Conservation (phyloP, 1,284 basidiomycete species). For the Ceratobasidium sp. region DNA sequence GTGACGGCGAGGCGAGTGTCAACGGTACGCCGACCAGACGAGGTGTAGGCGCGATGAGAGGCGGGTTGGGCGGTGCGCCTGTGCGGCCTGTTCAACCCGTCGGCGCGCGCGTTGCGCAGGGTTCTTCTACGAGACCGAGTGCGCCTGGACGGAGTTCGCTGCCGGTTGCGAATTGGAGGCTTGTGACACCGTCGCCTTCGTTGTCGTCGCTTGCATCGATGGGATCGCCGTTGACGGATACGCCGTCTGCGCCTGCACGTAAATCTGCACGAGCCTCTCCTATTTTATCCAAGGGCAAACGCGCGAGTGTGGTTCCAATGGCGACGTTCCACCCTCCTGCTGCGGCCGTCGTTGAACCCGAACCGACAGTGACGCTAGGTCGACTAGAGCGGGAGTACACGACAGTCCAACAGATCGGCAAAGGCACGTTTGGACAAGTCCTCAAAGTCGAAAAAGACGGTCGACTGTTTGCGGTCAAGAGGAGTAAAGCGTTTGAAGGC, state of each 20-base stretch:
- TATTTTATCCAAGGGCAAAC: slow-evolving; percentile 27
- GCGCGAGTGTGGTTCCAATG: slow-evolving; percentile 17
- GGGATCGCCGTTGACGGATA: slow-evolving; percentile 17
- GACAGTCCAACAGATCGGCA: slow-evolving; percentile 85
- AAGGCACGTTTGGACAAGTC: slow-evolving; percentile 95
- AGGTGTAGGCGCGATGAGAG: not conserved
- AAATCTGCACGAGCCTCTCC: slow-evolving; percentile 23
- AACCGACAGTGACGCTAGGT: slow-evolving; percentile 64
- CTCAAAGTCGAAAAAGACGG: slow-evolving; percentile 79
- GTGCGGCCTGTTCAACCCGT: slow-evolving; percentile 23
- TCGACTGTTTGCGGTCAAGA: slow-evolving; percentile 90
- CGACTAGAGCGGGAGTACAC: slow-evolving; percentile 84
- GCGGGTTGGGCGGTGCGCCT: slow-evolving; percentile 3
- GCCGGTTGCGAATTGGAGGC: slow-evolving; percentile 40
- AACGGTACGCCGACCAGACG: slow-evolving; percentile 73
- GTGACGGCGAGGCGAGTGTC: slow-evolving; percentile 63
- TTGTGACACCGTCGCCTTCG: slow-evolving; percentile 38
- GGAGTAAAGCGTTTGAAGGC: slow-evolving; percentile 93
- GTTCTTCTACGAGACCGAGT: not conserved
- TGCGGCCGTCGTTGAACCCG: slow-evolving; percentile 11
- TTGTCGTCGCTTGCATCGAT: slow-evolving; percentile 19
- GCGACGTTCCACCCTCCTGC: slow-evolving; percentile 47
- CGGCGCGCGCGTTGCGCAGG: slow-evolving; percentile 20
- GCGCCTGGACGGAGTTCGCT: slow-evolving; percentile 32
- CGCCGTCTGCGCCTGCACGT: slow-evolving; percentile 30